Percentiles rank a stretch among this genome's conserved stretches.
Evolutionary conservation across 129 eudicot genomes (phyloP).

Genomic region (Rutidosis leptorrhynchoides): DNA sequence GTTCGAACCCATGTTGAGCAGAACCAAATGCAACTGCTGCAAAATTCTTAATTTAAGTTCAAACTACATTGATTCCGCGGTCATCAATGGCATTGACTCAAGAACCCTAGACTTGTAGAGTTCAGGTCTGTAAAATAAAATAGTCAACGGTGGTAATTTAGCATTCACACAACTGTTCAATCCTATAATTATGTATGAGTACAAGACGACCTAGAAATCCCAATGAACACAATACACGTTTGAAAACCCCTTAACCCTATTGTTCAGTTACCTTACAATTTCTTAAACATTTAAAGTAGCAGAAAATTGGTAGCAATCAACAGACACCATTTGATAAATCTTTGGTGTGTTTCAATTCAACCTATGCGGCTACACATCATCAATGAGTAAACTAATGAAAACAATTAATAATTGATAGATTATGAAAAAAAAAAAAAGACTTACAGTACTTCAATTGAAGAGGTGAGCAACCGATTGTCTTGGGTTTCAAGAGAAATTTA

Average conservation of each 20-base stretch:
- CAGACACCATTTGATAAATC: too few relatives aligned
- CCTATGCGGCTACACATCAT: too few relatives aligned
- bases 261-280: neutral
- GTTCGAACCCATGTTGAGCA: conserved; percentile 68
- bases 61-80: conserved; percentile 98
- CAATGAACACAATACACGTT: neutral
- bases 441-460: too few relatives aligned
- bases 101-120: conserved; percentile 93
- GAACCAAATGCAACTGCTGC: conserved; percentile 97
- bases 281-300: neutral
- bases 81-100: conserved; percentile 99
- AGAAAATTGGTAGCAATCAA: too few relatives aligned
- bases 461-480: too few relatives aligned
- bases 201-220: neutral
- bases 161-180: too few relatives aligned
- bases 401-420: too few relatives aligned
- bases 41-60: conserved; percentile 92
- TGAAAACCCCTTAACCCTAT: neutral
- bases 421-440: too few relatives aligned
- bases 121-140: conserved; percentile 82
- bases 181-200: neutral
- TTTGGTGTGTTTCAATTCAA: too few relatives aligned
- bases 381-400: too few relatives aligned
- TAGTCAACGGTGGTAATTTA: too few relatives aligned
- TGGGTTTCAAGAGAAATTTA: too few relatives aligned